Evolutionary conservation across 805 yeast species (phyloP).

Genomic region (Tetrapisispora iriomotensis): DNA sequence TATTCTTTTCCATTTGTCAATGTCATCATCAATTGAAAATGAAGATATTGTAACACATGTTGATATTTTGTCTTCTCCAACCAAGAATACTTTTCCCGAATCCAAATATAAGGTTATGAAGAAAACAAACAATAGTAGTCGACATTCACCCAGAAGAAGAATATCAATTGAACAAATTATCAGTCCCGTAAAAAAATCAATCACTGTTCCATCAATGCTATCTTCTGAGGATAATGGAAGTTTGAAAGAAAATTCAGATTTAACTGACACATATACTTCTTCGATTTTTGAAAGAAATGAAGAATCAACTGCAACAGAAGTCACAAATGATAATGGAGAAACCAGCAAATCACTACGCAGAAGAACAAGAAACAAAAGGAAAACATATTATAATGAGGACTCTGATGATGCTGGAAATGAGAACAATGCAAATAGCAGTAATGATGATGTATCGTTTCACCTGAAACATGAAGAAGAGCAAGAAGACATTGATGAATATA

Average conservation of each 20-base stretch:
- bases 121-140: background rate
- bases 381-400: background rate
- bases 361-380: background rate
- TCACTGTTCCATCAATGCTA: too few relatives aligned
- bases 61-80: slow-evolving; percentile 19
- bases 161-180: slow-evolving; percentile 2
- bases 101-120: background rate
- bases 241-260: background rate
- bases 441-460: background rate
- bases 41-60: slow-evolving; percentile 17
- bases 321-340: background rate
- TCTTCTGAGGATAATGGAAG: background rate
- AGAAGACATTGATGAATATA: background rate
- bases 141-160: background rate
- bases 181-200: slow-evolving; percentile 1
- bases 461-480: background rate
- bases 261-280: background rate
- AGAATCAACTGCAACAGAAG: background rate
- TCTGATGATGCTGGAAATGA: background rate
- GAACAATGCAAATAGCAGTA: background rate
- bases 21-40: background rate
- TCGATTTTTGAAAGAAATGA: background rate
- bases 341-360: background rate
- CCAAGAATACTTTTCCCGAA: slow-evolving; percentile 4
- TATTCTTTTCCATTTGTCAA: background rate